Base-by-base conservation (phyloP, 2,329 filamentous ascomycete species). In the Alternaria triticimaculans region DNA sequence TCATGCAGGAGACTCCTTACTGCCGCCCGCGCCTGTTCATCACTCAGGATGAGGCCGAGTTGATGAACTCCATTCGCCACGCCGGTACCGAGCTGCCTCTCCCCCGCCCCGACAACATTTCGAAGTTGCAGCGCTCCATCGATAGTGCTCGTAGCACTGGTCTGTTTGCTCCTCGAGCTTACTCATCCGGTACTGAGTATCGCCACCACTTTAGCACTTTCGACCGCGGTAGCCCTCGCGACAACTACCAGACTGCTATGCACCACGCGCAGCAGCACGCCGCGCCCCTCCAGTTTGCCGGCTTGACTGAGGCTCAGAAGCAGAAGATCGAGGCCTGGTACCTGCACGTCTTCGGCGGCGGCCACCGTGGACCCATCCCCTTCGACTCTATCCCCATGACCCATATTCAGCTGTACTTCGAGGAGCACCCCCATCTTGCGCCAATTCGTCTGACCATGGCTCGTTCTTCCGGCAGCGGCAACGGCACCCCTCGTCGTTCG, bases 111-210 rank as follows among this genome's bases (percentile, higher is more conserved):
- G 93, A 97, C 81, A 97, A 97, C 74, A 87, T 89, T 59, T 92
- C 91, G 1, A 97, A 97, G 82, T 90, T 96, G 85, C 91, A 93
- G 81, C 88, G 94, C 64, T 96, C 92, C 70, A 91, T 92, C 64
- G 92, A 96, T 77, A 96, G 96, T 77, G 93, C 93, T 2, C 91
- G 93, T 76, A 90, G 93, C 74, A 89, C 95, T 70, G 94, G 94
- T 89, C 86, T 97, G 0, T 97, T 94, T 78, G 92, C 93, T 4
- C 93, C 93, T 6, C 91, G 92, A 67, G 89, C 90, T 50, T 89
- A 89, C 15, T 90, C 92, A 59, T 88, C 89, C 70, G 87, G 90
- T 15, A 89, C 92, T 66, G 90, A 94, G 76, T 92, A 94, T 76
- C 89, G 92, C 65, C 90, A 90, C 53, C 89, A 91, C 59, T 88